These are phyloP conservation scores for Ceratobasidium sp. DNA, from an alignment of 1,284 basidiomycete genomes.

Conservation along the genomic window DNA sequence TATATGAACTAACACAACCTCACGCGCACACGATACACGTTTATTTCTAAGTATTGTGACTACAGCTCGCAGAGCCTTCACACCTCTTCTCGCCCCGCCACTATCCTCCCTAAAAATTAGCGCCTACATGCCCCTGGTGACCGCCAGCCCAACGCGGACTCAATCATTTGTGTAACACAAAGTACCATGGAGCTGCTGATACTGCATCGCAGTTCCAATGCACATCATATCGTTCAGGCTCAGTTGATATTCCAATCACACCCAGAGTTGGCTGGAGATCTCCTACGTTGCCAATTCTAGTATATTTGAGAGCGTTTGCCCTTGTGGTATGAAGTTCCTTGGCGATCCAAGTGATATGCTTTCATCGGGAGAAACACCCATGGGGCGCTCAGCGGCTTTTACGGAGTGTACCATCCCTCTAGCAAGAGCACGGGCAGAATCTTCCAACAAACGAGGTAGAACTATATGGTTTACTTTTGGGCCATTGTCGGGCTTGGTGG, in stretches of 20 bases:
- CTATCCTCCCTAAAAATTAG: conserved; percentile 1
- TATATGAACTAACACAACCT: not conserved
- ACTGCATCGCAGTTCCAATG: not conserved
- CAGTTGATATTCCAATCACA: not conserved
- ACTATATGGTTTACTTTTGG: not conserved
- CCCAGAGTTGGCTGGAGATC: not conserved
- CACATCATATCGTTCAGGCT: not conserved
- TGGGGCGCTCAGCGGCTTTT: not conserved
- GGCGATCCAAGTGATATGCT: not conserved
- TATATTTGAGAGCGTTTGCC: not conserved
- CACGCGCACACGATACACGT: not conserved
- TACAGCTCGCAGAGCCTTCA: not conserved
- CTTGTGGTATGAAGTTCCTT: not conserved
- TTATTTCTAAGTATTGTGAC: not conserved
- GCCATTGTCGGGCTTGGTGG: not conserved
- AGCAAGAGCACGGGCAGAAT: not conserved
- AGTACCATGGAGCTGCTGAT: not conserved
- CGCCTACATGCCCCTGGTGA: conserved; percentile 7
- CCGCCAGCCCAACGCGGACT: not conserved
- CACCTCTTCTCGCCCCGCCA: not conserved
- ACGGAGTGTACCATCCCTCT: too few species aligned
- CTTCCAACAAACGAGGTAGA: not conserved
- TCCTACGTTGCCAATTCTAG: not conserved
- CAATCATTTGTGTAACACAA: conserved; percentile 21
- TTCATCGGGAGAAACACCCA: not conserved